Conservation (phyloP, 169 alveolate species). For the Plasmodium blacklocki region DNA sequence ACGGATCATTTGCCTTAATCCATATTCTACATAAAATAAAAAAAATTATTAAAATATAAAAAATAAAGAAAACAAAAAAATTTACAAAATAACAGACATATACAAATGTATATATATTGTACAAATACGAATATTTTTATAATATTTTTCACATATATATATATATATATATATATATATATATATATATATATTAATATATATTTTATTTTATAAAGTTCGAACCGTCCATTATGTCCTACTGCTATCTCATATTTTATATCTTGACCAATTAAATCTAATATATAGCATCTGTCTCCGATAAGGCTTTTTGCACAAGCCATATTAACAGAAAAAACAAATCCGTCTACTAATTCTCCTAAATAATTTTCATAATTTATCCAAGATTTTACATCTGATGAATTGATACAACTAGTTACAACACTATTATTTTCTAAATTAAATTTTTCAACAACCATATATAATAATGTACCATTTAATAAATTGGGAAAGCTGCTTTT, state of each 20-base stretch:
- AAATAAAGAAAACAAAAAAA: not conserved
- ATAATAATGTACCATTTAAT: conserved; percentile 76
- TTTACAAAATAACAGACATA: conserved; percentile 8
- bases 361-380: conserved; percentile 83
- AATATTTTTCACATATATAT: not conserved
- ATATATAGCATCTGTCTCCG: conserved; percentile 78
- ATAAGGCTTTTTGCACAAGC: conserved; percentile 58
- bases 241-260: conserved; percentile 82
- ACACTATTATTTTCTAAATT: conserved; percentile 69
- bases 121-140: not conserved
- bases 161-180: not conserved
- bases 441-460: conserved; percentile 78
- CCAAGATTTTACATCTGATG: conserved; percentile 82
- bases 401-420: conserved; percentile 79
- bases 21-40: conserved; percentile 52
- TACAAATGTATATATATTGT: conserved; percentile 42
- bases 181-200: not conserved
- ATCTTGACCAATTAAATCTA: conserved; percentile 77
- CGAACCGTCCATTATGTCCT: conserved; percentile 85
- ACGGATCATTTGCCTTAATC: conserved; percentile 72
- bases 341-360: conserved; percentile 83
- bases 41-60: not conserved
- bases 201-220: not conserved
- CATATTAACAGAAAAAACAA: conserved; percentile 77
- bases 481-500: conserved; percentile 83